Evolutionary conservation across 108 stramenopile species (phyloP).

Genomic region (Cyclotella choctawhatcheeana): DNA sequence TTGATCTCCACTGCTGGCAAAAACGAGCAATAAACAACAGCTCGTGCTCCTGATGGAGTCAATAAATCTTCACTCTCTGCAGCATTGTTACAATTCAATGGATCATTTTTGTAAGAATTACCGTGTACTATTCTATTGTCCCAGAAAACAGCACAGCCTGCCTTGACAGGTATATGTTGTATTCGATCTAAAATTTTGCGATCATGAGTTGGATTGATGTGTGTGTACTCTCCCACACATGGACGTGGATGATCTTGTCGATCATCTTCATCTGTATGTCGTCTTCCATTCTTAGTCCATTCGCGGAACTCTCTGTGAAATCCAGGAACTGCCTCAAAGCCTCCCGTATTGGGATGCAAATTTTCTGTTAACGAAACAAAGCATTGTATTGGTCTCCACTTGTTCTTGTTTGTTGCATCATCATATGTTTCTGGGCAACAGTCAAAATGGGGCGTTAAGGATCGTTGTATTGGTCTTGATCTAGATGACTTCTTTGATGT

Average conservation of each 20-base stretch:
- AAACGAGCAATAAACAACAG: conserved; percentile 89
- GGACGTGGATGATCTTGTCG: conserved; percentile 35
- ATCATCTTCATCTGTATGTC: not conserved
- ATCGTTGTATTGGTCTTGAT: conserved; percentile 73
- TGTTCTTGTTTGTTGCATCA: conserved; percentile 47
- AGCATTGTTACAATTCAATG: not conserved
- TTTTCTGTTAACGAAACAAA: conserved; percentile 89
- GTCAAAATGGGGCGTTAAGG: conserved; percentile 94
- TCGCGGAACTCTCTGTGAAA: conserved; percentile 87
- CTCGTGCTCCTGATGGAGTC: conserved; percentile 53
- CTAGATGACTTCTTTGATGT: conserved; percentile 56
- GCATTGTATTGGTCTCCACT: conserved; percentile 95
- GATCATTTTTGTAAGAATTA: conserved; percentile 80
- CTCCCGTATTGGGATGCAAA: conserved; percentile 78
- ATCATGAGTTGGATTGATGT: conserved; percentile 88
- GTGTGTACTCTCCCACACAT: conserved; percentile 92
- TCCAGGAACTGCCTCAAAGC: conserved; percentile 91
- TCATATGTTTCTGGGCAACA: conserved; percentile 87
- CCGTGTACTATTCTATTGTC: conserved; percentile 93
- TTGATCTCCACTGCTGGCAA: conserved; percentile 85
- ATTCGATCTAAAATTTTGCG: conserved; percentile 68
- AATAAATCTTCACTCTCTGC: not conserved
- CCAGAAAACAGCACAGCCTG: conserved; percentile 90
- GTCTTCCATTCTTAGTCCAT: conserved; percentile 64
- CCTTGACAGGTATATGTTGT: conserved; percentile 76